Percentiles rank a stretch among this genome's conserved stretches.
These are phyloP conservation scores for Exophiala phaeomuriformis DNA, from an alignment of 2,329 filamentous ascomycete species.

Conservation along the genomic window DNA sequence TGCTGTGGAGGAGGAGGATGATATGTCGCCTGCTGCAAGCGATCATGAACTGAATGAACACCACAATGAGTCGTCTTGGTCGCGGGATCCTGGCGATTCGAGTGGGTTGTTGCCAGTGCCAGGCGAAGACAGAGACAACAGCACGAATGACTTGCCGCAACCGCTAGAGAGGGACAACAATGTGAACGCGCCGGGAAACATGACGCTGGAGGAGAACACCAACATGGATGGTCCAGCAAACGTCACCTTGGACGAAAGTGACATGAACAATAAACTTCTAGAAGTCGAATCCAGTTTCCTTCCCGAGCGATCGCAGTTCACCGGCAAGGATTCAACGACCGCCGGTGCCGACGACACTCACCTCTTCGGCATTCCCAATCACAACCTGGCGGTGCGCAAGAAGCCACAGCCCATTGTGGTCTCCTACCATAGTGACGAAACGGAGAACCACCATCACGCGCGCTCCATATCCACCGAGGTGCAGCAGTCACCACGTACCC, in stretches of 20 bases:
- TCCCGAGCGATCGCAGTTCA: constrained; percentile 46
- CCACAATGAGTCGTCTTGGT: constrained; percentile 4
- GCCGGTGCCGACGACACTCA: constrained; percentile 40
- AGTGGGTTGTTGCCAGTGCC: constrained; percentile 21
- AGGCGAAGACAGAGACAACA: too few species aligned
- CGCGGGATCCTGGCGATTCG: constrained; percentile 18
- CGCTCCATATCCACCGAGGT: not conserved
- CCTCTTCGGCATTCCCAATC: constrained; percentile 34
- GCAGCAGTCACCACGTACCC: constrained; percentile 24
- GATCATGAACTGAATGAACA: not conserved
- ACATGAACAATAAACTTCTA: constrained; percentile 54
- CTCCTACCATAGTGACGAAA: constrained; percentile 9
- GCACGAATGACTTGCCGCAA: too few species aligned
- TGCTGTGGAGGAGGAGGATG: constrained; percentile 27
- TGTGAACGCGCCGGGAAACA: too few species aligned
- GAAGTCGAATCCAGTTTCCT: constrained; percentile 59
- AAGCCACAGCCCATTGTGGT: constrained; percentile 17
- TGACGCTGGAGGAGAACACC: constrained; percentile 15
- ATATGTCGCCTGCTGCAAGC: constrained; percentile 18
- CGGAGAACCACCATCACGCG: constrained; percentile 4
- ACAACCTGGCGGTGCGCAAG: constrained; percentile 23
- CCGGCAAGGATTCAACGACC: constrained; percentile 23
- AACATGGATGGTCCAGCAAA: constrained; percentile 19
- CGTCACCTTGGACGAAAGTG: constrained; percentile 47
- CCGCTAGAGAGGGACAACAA: too few species aligned